phyloP scores from a whole-genome alignment of 306 rosid genomes.

The Medicago ruthenica region DNA sequence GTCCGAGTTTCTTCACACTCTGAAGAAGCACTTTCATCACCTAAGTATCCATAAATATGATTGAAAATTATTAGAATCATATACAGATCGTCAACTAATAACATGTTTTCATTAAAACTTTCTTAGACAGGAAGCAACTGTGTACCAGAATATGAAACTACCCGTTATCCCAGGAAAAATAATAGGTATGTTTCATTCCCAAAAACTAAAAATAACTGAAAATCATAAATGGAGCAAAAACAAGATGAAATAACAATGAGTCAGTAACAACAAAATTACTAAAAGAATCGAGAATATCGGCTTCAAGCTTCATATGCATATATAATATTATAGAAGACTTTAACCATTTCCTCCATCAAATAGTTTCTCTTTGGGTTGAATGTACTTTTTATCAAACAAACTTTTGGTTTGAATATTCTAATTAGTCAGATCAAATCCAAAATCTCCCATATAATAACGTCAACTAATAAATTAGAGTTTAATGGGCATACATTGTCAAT shows the following conservation, averaged over 20 bases:
- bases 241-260: constrained; percentile 13
- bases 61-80: constrained; percentile 28
- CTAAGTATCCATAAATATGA: constrained; percentile 48
- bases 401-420: background rate
- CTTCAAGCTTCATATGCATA: background rate
- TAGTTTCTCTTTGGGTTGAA: background rate
- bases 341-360: background rate
- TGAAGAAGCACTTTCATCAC: constrained; percentile 67
- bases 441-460: background rate
- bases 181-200: constrained; percentile 10
- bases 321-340: background rate
- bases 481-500: too few relatives aligned
- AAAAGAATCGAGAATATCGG: constrained; percentile 1
- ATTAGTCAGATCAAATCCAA: background rate
- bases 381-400: background rate
- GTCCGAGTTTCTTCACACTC: constrained; percentile 55
- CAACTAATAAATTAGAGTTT: background rate
- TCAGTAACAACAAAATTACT: background rate
- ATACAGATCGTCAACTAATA: background rate
- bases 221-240: constrained; percentile 9
- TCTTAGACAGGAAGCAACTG: constrained; percentile 11
- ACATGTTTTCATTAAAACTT: constrained; percentile 12
- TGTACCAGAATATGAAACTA: constrained; percentile 22
- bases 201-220: background rate
- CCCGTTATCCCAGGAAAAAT: constrained; percentile 6